phyloP scores from a whole-genome alignment of 139 green algal species.

The Chlamydomonas schloesseri region DNA sequence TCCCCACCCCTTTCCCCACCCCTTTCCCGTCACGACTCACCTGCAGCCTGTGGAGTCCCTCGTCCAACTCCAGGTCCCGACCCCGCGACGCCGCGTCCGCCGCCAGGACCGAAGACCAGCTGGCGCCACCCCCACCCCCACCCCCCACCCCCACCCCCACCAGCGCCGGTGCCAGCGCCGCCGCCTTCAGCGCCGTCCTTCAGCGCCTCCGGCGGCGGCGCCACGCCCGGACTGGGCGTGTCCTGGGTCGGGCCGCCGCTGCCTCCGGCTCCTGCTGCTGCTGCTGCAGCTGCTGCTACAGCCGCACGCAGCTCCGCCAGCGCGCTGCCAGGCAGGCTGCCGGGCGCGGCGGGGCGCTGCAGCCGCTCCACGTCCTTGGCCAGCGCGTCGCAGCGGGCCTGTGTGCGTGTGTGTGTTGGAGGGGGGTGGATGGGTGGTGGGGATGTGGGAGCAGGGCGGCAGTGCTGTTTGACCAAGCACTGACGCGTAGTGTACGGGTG shows the following conservation, averaged over 20 bases:
- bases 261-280: too few species aligned
- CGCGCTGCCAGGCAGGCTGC: background rate
- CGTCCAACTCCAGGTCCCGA: conserved; percentile 25
- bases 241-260: too few species aligned
- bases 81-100: conserved; percentile 18
- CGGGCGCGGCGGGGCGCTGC: background rate
- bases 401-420: too few species aligned
- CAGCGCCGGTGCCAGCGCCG: too few species aligned
- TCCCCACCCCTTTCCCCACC: too few species aligned
- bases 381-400: background rate
- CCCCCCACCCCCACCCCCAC: too few species aligned
- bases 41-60: background rate
- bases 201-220: background rate
- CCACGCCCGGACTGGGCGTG: background rate
- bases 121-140: background rate
- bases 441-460: too few species aligned
- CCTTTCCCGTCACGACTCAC: background rate
- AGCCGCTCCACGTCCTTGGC: background rate
- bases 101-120: conserved; percentile 1
- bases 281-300: too few species aligned
- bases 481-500: too few species aligned
- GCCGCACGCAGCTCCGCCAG: background rate
- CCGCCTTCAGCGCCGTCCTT: background rate
- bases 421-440: too few species aligned
- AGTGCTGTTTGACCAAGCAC: too few species aligned